Evolutionary conservation across 1,284 basidiomycete species (phyloP), one percentile per base, ranked within the genome.

Genomic region (Rhodotorula sp.): DNA sequence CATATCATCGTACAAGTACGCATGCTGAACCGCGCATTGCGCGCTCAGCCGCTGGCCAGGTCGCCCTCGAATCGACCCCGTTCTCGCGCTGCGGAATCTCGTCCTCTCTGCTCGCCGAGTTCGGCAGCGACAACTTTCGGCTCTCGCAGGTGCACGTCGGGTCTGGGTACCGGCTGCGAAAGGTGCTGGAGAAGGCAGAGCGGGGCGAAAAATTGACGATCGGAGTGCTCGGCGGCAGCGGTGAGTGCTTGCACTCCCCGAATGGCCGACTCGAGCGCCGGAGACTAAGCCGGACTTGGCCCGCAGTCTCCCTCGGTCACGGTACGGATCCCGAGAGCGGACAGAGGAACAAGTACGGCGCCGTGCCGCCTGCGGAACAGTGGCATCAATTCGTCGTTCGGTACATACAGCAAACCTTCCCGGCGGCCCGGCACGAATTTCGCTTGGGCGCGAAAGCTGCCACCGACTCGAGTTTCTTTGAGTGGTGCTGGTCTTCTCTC

Each of bases 161-260:
- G 8, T 49, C 57, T 3, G 58, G 69, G 3, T 64, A 46, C 21
- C 52, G 69, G 7, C 26, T 62, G 31, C 61, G 47, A 31, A 59
- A 57, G 21, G 49, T 62, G 23, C 46, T 71, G 21, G 43, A 29
- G 26, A 62, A 57, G 58, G 65, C 65, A 6, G 31, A 48, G 43
- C 18, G 31, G 14, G 65, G 69, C 6, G 62, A 71, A 52, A 47
- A 49, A 29, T 7, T 71, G 15, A 43, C 51, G n/a, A 31, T 71
- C 2, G 69, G 61, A 3, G n/a, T 71, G 1, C n/a, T 71, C 3
- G 69, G 69, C 15, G 69, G 69, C 15, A 64, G 64, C 39, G 66
- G 65, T 68, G 46, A 47, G 69, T 51, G 31, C 15, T 20, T 6
- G 34, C 23, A 39, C 26, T 23, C 20, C n/a, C 29, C 5, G 12